These are phyloP conservation scores for Stephania cephalantha DNA, from an alignment of 164 flowering plant genomes.

Conservation along the genomic window DNA sequence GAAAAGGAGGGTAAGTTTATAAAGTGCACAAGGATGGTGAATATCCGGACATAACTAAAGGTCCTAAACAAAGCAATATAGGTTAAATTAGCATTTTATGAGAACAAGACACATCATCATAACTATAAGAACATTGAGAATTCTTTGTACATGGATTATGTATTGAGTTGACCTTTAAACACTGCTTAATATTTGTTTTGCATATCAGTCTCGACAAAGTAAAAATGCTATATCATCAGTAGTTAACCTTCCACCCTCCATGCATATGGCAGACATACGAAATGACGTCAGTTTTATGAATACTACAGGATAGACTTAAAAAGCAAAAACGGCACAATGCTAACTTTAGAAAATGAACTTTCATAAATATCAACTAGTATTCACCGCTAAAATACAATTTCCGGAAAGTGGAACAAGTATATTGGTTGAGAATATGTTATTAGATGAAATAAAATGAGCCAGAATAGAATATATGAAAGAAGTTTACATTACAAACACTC, in stretches of 20 bases:
- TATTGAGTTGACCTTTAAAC: too few relatives aligned
- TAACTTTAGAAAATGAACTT: background rate
- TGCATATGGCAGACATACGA: background rate
- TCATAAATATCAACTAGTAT: constrained; percentile 6
- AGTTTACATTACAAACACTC: background rate
- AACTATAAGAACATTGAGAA: too few relatives aligned
- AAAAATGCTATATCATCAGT: too few relatives aligned
- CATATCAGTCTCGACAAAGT: background rate
- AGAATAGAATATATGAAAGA: constrained; percentile 14
- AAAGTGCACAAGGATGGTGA: too few relatives aligned
- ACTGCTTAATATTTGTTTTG: background rate
- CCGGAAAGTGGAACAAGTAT: constrained; percentile 2
- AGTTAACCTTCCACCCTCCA: background rate
- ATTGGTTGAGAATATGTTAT: background rate
- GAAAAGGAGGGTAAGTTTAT: too few relatives aligned
- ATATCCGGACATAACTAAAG: too few relatives aligned
- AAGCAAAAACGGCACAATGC: background rate
- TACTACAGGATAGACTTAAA: background rate
- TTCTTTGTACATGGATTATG: too few relatives aligned
- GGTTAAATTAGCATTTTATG: too few relatives aligned
- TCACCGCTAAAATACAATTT: constrained; percentile 7
- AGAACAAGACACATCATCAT: too few relatives aligned
- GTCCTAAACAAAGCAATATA: too few relatives aligned
- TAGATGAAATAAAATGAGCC: constrained; percentile 8
- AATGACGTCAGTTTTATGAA: background rate